Percentiles rank a stretch among this genome's conserved stretches.
Conservation (phyloP, 345 rosid genomes). For the Dovyalis caffra region DNA sequence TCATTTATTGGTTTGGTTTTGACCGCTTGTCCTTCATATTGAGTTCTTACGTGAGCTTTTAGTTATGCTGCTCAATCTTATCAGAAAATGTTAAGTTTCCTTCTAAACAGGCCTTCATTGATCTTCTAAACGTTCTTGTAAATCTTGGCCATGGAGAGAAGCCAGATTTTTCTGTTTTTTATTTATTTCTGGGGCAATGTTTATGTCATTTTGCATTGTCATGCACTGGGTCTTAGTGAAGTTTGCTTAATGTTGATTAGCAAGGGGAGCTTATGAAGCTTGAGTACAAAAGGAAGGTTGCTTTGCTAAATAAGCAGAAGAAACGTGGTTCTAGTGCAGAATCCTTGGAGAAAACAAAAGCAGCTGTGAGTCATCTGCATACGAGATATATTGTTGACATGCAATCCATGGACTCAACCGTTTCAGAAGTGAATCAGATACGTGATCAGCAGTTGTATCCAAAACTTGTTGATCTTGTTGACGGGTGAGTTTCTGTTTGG, state of each 20-base stretch:
- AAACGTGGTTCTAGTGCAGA: conserved; percentile 71
- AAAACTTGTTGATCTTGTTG: conserved; percentile 66
- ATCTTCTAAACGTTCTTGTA: not conserved
- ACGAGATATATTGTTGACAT: conserved; percentile 93
- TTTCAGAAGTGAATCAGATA: conserved; percentile 78
- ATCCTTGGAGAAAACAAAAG: conserved; percentile 90
- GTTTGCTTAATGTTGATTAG: conserved; percentile 38
- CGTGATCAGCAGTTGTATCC: conserved; percentile 90
- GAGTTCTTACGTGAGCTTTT: not conserved
- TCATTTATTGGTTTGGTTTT: conserved; percentile 4
- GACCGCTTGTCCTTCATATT: not conserved
- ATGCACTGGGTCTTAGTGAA: conserved; percentile 1
- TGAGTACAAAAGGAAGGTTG: conserved; percentile 80
- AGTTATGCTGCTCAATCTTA: not conserved
- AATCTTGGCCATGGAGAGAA: not conserved
- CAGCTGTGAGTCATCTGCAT: conserved; percentile 87
- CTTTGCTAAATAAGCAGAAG: conserved; percentile 71
- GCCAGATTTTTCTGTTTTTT: not conserved
- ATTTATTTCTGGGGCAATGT: not conserved
- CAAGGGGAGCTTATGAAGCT: conserved; percentile 97
- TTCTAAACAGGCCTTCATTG: not conserved
- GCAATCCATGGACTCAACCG: conserved; percentile 98
- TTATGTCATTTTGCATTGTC: not conserved
- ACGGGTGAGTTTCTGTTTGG: conserved; percentile 51
- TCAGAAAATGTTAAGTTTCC: not conserved